A percentile compares a stretch with the other conserved stretches of the same genome.
Conservation (phyloP, 2,329 filamentous ascomycete genomes). For the Orbilia javanica region DNA sequence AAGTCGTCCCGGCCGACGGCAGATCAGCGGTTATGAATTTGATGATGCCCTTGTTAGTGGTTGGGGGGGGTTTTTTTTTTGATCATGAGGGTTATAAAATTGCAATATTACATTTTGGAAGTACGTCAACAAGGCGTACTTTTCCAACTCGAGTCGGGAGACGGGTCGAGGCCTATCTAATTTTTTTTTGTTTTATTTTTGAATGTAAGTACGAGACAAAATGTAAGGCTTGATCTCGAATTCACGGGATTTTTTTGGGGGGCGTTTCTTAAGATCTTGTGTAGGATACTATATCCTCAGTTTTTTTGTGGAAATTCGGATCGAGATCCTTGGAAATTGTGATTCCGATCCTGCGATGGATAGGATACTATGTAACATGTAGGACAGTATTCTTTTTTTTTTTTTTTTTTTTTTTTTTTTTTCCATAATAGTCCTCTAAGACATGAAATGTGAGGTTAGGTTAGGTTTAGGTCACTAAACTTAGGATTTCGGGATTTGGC, state of each 20-base stretch:
- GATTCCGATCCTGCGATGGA: constrained; percentile 47
- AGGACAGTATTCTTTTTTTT: no score
- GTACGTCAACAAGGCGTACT: constrained; percentile 53
- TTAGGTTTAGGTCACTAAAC: constrained; percentile 29
- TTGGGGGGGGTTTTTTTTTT: constrained; percentile 1
- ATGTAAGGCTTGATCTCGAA: no score
- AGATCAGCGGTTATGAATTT: constrained; percentile 5
- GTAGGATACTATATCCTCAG: no score
- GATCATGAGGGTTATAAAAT: neutral
- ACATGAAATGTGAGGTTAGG: neutral
- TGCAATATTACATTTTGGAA: neutral
- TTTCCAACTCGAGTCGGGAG: constrained; percentile 16
- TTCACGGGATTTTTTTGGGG: no score
- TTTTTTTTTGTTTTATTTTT: no score
- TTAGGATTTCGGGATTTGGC: constrained; percentile 41
- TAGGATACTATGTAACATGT: no score
- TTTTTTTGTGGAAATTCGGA: neutral
- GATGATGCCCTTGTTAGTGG: neutral
- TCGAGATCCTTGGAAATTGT: neutral
- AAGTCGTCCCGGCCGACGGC: constrained; percentile 23
- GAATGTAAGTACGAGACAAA: no score
- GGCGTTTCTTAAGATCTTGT: no score
- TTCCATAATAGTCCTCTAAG: neutral
- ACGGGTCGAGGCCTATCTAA: neutral
- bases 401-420: no score